Base-by-base conservation (phyloP, 352 stramenopile genomes). In the Pythium volutum region DNA sequence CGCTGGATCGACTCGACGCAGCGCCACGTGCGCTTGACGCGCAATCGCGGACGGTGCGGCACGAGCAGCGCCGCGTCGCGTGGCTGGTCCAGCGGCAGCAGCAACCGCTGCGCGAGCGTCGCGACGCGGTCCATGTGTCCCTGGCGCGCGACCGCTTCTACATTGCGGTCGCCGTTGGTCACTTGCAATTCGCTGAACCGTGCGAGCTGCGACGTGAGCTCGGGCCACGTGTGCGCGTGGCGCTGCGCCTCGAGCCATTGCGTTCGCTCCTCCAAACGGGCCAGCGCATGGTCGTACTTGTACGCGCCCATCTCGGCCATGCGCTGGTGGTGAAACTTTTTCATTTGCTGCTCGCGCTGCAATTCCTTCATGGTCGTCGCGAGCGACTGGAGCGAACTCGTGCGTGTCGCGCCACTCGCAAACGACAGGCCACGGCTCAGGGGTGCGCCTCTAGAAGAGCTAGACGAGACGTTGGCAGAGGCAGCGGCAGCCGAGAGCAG, bases 271-370 rank as follows among this genome's bases (percentile, higher is more conserved):
- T 82, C 50, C 33, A 84, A 52, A 22, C 79, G 84, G 22, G 67
- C 62, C 3, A 89, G 49, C 7, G 70, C 70, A 41, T 89, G 74
- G 5, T 91, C 83, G 64, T 85, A 78, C 54, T 87, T 88, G 79
- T 79, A 93, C 22, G 73, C 69, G 49, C 83, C 83, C 81, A 90
- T 89, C 57, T 93, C 81, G 0, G 56, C 68, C 71, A 88, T 77
- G 51, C 81, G 78, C 42, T 88, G 76, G 12, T 80, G 38, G 3
- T 72, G 64, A 23, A 76, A 91, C 67, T 93, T 90, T 63, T 91
- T 91, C 81, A 91, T 91, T 69, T 90, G 81, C 61, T 93, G 79
- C 55, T 93, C 81, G 36, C 81, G 81, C 70, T 93, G 83, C 33
- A 93, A 55, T 38, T 88, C 77, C 67, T 91, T 90, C 77, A 91